phyloP scores from a whole-genome alignment of 345 rosid species.

The Ceriops tagal region DNA sequence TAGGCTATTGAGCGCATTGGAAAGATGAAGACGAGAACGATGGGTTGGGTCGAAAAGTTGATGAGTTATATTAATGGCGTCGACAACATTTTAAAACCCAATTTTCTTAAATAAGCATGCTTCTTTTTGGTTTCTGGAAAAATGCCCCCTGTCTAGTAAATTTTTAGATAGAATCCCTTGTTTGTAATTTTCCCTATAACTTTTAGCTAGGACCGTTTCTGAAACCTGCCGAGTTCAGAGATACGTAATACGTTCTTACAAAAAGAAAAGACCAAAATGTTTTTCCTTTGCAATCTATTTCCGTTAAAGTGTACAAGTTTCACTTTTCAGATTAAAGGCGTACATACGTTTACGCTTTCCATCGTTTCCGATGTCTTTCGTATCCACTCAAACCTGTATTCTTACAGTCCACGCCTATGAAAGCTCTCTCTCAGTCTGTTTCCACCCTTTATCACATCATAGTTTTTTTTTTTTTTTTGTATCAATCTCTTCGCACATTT shows the following conservation, averaged over 20 bases:
- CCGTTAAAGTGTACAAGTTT: background rate
- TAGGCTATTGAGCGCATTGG: no score
- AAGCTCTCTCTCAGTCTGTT: background rate
- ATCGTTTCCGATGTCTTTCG: constrained; percentile 9
- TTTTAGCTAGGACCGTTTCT: background rate
- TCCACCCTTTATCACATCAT: background rate
- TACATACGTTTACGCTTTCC: background rate
- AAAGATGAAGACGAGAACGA: no score
- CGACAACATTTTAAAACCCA: no score
- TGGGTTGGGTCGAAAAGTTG: no score
- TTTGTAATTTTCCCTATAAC: background rate
- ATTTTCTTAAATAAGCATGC: no score
- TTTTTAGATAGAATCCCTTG: no score
- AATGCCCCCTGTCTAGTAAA: no score
- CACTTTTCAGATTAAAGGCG: constrained; percentile 10
- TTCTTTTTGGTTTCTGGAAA: no score
- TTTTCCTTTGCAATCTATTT: no score
- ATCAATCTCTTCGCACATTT: background rate
- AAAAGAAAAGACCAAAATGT: no score
- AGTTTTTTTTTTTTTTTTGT: background rate
- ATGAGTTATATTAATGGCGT: no score
- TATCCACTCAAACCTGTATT: constrained; percentile 1
- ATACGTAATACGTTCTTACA: no score
- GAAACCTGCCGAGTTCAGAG: background rate
- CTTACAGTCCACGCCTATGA: background rate